phyloP scores from a whole-genome alignment of 2,329 filamentous ascomycete genomes.

The Acephala macrosclerotiorum region DNA sequence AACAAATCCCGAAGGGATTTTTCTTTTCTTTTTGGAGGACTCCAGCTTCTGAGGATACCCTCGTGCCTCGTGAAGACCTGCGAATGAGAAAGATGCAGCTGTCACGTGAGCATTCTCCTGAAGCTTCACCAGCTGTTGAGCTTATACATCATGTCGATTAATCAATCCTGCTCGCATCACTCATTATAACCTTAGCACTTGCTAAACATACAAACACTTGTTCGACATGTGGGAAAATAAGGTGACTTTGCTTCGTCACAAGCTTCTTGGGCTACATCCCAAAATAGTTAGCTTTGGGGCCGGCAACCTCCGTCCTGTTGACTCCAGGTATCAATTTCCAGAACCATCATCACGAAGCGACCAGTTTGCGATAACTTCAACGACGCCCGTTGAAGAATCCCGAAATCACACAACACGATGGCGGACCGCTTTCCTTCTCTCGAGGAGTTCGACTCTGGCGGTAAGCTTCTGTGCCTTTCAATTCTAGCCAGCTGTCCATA shows the following conservation, averaged over 20 bases:
- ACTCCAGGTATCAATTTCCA: conserved; percentile 20
- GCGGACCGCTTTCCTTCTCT: conserved; percentile 66
- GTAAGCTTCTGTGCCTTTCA: conserved; percentile 36
- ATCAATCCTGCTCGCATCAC: neutral
- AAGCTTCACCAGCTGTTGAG: neutral
- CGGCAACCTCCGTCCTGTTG: conserved; percentile 11
- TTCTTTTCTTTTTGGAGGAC: neutral
- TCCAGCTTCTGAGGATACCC: neutral
- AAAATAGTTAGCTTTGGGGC: neutral
- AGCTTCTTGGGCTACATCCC: neutral
- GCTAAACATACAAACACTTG: neutral
- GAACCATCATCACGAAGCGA: conserved; percentile 12
- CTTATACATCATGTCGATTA: neutral
- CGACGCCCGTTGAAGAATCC: conserved; percentile 16
- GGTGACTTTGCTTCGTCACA: neutral
- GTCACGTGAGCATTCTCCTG: neutral
- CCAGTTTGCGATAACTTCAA: conserved; percentile 22
- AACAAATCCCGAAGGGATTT: neutral
- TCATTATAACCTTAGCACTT: neutral
- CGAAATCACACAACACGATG: conserved; percentile 49
- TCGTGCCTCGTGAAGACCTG: neutral
- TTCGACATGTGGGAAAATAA: neutral
- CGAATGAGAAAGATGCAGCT: neutral
- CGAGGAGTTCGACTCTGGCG: conserved; percentile 64
- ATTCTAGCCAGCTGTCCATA: conserved; percentile 10